phyloP scores from a whole-genome alignment of 208 protist genomes.

The Strigomonas galati region DNA sequence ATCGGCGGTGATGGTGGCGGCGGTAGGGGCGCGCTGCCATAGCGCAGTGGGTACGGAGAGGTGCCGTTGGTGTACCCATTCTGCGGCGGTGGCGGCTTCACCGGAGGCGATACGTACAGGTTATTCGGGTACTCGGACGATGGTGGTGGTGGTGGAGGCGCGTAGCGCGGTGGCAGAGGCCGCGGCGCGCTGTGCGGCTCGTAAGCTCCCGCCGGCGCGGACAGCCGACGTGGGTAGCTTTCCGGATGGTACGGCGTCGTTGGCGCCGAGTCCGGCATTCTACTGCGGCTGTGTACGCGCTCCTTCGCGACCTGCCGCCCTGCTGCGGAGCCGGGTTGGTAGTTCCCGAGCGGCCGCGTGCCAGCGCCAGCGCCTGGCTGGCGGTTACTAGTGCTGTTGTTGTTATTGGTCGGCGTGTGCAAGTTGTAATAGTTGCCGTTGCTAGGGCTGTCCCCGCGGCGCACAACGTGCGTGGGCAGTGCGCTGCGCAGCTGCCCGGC shows the following conservation, averaged over 20 bases:
- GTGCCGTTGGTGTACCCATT: too few relatives aligned
- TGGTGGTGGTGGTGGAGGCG: constrained; percentile 2
- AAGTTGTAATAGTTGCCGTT: background rate
- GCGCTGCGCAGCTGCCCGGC: background rate
- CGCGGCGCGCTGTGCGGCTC: too few relatives aligned
- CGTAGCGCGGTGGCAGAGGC: too few relatives aligned
- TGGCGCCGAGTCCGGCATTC: constrained; percentile 4
- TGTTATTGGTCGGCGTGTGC: background rate
- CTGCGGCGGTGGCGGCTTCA: background rate
- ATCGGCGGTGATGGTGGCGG: too few relatives aligned
- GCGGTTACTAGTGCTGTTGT: background rate
- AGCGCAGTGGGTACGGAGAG: too few relatives aligned
- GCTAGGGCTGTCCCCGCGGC: background rate
- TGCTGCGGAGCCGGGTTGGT: background rate
- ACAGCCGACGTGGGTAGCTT: background rate
- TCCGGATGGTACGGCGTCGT: background rate
- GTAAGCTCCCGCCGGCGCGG: too few relatives aligned
- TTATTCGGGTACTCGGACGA: background rate
- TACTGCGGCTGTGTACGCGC: background rate
- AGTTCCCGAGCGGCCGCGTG: background rate
- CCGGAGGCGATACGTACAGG: background rate
- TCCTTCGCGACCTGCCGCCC: background rate
- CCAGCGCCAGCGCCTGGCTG: background rate
- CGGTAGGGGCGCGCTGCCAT: too few relatives aligned
- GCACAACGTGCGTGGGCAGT: background rate